phyloP scores from a whole-genome alignment of 805 yeast species.

The Saturnispora gosingensis region DNA sequence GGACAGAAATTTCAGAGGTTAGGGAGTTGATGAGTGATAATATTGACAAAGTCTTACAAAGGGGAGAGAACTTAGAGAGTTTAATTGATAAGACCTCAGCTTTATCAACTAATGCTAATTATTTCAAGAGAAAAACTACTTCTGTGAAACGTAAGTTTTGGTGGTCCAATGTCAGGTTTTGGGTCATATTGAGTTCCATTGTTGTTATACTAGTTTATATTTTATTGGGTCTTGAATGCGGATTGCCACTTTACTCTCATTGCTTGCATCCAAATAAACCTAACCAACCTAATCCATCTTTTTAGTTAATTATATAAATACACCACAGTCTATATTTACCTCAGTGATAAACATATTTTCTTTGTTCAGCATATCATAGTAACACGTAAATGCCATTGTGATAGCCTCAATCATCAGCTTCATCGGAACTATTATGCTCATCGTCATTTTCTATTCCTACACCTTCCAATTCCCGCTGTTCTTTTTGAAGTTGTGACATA shows the following conservation, averaged over 20 bases:
- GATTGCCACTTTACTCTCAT: slow-evolving; percentile 38
- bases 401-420: slow-evolving; percentile 11
- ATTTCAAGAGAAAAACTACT: slow-evolving; percentile 62
- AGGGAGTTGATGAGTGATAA: slow-evolving; percentile 63
- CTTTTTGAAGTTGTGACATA: slow-evolving; percentile 1
- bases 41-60: slow-evolving; percentile 57
- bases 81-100: slow-evolving; percentile 74
- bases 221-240: slow-evolving; percentile 44
- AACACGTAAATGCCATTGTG: neutral
- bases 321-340: neutral
- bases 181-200: slow-evolving; percentile 23
- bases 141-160: slow-evolving; percentile 58
- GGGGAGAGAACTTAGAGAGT: slow-evolving; percentile 68
- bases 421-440: slow-evolving; percentile 12
- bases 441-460: slow-evolving; percentile 6
- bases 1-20: slow-evolving; percentile 55
- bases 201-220: slow-evolving; percentile 32
- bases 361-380: neutral
- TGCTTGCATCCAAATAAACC: slow-evolving; percentile 31
- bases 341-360: neutral
- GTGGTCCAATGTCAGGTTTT: slow-evolving; percentile 49
- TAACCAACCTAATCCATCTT: slow-evolving; percentile 17
- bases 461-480: slow-evolving; percentile 4
- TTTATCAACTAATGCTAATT: slow-evolving; percentile 54
- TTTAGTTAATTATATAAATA: neutral